Conservation (phyloP, 768 basidiomycete species). For the Tremella yokohamensis region DNA sequence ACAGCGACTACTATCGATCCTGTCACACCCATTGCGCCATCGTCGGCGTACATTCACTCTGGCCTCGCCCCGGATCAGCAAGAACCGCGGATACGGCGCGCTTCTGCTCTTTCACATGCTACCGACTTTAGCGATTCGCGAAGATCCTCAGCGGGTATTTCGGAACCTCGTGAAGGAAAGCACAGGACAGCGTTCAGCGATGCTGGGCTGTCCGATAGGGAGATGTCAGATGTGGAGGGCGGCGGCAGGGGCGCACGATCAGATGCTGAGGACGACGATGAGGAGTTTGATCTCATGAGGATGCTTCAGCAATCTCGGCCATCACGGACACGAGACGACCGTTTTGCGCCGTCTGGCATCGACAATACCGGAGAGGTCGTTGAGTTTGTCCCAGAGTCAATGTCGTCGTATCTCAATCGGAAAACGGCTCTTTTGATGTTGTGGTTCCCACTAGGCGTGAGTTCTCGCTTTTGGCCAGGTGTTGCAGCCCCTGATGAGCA, state of each 20-base stretch:
- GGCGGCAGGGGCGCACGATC: slow-evolving; percentile 12
- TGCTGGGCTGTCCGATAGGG: slow-evolving; percentile 5
- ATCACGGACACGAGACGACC: slow-evolving; percentile 15
- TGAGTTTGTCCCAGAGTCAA: slow-evolving; percentile 48
- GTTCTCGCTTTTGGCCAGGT: slow-evolving; percentile 11
- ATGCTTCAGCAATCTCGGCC: slow-evolving; percentile 30
- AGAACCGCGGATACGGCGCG: slow-evolving; percentile 2
- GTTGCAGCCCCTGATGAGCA: slow-evolving; percentile 5
- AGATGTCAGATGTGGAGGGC: slow-evolving; percentile 2
- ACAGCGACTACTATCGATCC: background rate
- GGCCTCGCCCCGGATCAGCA: background rate
- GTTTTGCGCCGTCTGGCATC: slow-evolving; percentile 14
- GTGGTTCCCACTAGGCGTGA: slow-evolving; percentile 50
- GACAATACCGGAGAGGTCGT: slow-evolving; percentile 22
- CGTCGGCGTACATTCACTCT: background rate
- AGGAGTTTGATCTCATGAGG: slow-evolving; percentile 38
- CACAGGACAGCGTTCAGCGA: slow-evolving; percentile 2
- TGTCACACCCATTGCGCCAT: background rate
- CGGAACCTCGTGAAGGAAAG: background rate
- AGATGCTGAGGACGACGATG: slow-evolving; percentile 20
- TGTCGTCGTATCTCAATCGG: slow-evolving; percentile 50
- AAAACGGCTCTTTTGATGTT: slow-evolving; percentile 51
- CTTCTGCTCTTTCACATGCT: background rate
- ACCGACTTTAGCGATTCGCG: slow-evolving; percentile 2
- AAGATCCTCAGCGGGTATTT: background rate